Conservation (phyloP, 352 stramenopile genomes). For the Globisporangium echinulatum region DNA sequence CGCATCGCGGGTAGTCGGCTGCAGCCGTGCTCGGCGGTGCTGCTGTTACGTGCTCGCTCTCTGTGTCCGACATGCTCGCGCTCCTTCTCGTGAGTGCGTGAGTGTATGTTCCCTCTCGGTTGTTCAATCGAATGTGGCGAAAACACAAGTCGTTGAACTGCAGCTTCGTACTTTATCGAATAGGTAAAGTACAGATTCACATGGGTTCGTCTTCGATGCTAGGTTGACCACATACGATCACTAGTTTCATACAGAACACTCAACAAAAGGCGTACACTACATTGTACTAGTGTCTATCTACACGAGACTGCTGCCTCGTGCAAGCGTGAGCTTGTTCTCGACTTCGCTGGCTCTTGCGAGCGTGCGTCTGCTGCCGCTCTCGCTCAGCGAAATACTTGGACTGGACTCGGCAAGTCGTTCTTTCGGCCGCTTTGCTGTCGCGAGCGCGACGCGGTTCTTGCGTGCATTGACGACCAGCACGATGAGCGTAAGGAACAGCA, state of each 20-base stretch:
- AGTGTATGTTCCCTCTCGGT: neutral
- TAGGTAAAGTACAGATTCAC: neutral
- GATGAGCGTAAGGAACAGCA: neutral
- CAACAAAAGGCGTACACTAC: too few relatives aligned
- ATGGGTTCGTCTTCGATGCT: neutral
- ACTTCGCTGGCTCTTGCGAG: too few relatives aligned
- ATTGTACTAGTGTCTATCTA: neutral
- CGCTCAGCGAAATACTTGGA: neutral
- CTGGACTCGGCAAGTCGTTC: neutral
- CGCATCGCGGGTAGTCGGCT: slow-evolving; percentile 47
- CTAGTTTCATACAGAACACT: too few relatives aligned
- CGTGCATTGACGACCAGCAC: neutral
- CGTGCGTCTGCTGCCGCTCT: neutral
- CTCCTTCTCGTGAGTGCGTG: neutral
- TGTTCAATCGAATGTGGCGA: neutral
- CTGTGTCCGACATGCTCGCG: neutral
- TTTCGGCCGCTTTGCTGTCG: neutral
- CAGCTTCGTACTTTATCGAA: neutral
- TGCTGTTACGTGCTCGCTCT: neutral
- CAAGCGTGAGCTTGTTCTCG: neutral
- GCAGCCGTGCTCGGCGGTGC: neutral
- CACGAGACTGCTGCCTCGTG: neutral
- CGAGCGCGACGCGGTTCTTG: neutral
- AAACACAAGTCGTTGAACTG: too few relatives aligned
- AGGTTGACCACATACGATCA: too few relatives aligned